Conservation (phyloP, 176 grass and related monocot genomes). For the barley (Hordeum vulgare) region MorexV3_pseudomolecules_assembly NC_058521.1:83596772-83597271, state of each 20-base stretch:
- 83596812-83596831: not conserved
- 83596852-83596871: not conserved
- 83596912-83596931: not conserved
- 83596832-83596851: not conserved
- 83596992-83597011: not conserved
- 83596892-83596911: not conserved
- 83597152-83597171: slow-evolving; percentile 85
- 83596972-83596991: too few species aligned
- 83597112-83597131: slow-evolving; percentile 57
- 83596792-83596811: not conserved
- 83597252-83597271: slow-evolving; percentile 90
- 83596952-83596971: too few species aligned
- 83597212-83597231: slow-evolving; percentile 74
- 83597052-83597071: not conserved
- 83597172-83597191: slow-evolving; percentile 75
- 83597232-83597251: slow-evolving; percentile 78
- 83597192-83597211: slow-evolving; percentile 75
- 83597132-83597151: slow-evolving; percentile 88
- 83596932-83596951: not conserved
- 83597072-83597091: slow-evolving; percentile 85
- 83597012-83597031: not conserved
- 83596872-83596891: not conserved
- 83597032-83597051: not conserved
- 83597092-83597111: slow-evolving; percentile 72
- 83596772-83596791: not conserved